Base-by-base conservation (phyloP, 2,329 filamentous ascomycete genomes). In the Amauroascus niger region DNA sequence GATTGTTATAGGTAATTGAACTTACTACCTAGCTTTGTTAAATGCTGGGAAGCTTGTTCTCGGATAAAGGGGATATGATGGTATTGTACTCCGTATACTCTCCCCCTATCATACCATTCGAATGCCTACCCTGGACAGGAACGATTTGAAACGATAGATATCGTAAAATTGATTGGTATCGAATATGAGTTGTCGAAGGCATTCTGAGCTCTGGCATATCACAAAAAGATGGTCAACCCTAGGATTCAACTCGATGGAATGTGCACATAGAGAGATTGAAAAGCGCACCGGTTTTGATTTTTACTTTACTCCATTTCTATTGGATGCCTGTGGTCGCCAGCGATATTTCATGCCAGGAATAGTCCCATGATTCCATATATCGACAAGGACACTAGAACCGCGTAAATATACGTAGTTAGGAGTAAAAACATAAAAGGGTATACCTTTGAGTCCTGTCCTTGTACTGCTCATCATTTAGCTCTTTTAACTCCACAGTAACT, bases 401-500 rank as follows among this genome's bases (percentile, higher is more conserved):
- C 18, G 26, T n/a, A n/a, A 41, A 22, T 45, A 39, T 16, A 22
- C 14, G 6, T 18, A 6, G 4, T 40, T 49, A 9, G 5, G 2
- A 40, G 7, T 18, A n/a, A n/a, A 24, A 18, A 16, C 9, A 24
- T n/a, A 33, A 28, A 45, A 11, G 18, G 35, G 61, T 61, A 26
- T 59, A 76, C 74, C 71, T 78, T 67, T 84, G 81, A 45, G 78
- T 81, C 65, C 69, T 74, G 63, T 83, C 80, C 59, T 76, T 74
- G 61, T 81, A 79, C 32, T 78, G 73, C 69, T 84, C 81, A 3
- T 75, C 71, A 24, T 69, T 70, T 9, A 80, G 60, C 60, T 82
- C 76, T 66, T 78, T 81, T 43, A 83, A 76, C 1, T 77, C 78
- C 7, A 84, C 79, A 58, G 78, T 78, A 59, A 80, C 75, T 20